Evolutionary conservation across 2,329 filamentous ascomycete species (phyloP).

Genomic region (Verticillium klebahnii): DNA sequence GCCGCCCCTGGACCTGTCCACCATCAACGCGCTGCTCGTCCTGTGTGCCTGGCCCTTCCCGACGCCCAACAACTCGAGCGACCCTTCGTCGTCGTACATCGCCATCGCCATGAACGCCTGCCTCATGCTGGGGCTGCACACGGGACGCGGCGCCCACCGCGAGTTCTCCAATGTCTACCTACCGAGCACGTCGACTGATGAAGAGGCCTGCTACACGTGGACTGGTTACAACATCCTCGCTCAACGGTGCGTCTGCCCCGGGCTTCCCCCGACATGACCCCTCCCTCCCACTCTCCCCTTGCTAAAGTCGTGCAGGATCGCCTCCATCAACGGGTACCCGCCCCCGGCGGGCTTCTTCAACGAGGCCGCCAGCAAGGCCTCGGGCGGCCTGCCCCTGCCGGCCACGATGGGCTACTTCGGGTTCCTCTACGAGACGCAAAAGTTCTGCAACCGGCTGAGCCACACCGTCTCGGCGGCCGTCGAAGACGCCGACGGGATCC

Average conservation of each 20-base stretch:
- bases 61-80: constrained; percentile 44
- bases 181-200: constrained; percentile 34
- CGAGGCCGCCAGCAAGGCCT: constrained; percentile 41
- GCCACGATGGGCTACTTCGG: constrained; percentile 39
- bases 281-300: neutral
- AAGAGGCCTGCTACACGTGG: constrained; percentile 50
- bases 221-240: constrained; percentile 47
- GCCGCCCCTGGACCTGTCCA: constrained; percentile 38
- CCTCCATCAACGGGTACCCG: constrained; percentile 40
- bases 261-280: neutral
- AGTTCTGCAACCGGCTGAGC: constrained; percentile 44
- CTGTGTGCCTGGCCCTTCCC: constrained; percentile 49
- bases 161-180: constrained; percentile 40
- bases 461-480: constrained; percentile 42
- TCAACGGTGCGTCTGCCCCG: constrained; percentile 32
- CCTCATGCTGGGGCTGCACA: constrained; percentile 46
- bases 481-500: constrained; percentile 40
- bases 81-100: constrained; percentile 44
- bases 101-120: constrained; percentile 42
- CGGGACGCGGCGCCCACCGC: constrained; percentile 44
- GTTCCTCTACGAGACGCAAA: constrained; percentile 43
- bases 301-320: constrained; percentile 22
- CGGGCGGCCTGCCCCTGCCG: constrained; percentile 32
- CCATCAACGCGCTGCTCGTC: constrained; percentile 47
- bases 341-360: constrained; percentile 41